phyloP scores from a whole-genome alignment of 1,139 yeast species.

The Saccharomyces hybrid region DNA sequence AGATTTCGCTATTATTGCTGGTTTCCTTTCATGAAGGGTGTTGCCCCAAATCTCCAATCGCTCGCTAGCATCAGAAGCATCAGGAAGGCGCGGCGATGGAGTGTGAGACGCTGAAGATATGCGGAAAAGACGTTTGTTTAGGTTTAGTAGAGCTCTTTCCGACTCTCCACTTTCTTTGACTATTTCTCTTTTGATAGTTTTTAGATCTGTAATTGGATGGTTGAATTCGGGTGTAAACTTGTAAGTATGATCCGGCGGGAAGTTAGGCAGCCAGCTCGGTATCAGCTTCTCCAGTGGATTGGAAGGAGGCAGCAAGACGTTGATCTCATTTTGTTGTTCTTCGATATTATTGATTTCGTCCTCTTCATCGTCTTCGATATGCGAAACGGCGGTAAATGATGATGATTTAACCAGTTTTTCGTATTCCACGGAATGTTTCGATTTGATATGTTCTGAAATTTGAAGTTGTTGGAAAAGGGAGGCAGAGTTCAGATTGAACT shows the following conservation, averaged over 20 bases:
- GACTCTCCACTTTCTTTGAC: conserved; percentile 77
- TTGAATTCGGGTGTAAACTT: conserved; percentile 64
- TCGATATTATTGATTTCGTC: conserved; percentile 1
- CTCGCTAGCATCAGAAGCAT: not conserved
- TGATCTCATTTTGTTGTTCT: conserved; percentile 11
- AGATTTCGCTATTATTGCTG: not conserved
- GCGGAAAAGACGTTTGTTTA: conserved; percentile 24
- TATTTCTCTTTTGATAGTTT: conserved; percentile 57
- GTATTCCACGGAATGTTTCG: not conserved
- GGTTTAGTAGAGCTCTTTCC: conserved; percentile 62
- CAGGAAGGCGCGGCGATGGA: not conserved
- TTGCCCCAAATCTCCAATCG: not conserved
- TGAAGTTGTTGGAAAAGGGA: conserved; percentile 37
- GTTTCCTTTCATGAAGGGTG: not conserved
- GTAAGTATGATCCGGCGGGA: conserved; percentile 92
- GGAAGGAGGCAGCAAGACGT: conserved; percentile 42
- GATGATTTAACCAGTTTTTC: not conserved
- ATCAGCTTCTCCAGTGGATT: conserved; percentile 46
- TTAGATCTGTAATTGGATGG: conserved; percentile 61
- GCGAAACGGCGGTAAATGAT: not conserved
- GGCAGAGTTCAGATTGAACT: conserved; percentile 39
- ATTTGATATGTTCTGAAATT: not conserved
- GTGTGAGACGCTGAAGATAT: not conserved
- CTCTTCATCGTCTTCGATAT: not conserved
- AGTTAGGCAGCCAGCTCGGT: conserved; percentile 71